Evolutionary conservation across 2,329 filamentous ascomycete species (phyloP), one percentile per base, ranked within the genome.

Genomic region (Hypoxylon sp.): DNA sequence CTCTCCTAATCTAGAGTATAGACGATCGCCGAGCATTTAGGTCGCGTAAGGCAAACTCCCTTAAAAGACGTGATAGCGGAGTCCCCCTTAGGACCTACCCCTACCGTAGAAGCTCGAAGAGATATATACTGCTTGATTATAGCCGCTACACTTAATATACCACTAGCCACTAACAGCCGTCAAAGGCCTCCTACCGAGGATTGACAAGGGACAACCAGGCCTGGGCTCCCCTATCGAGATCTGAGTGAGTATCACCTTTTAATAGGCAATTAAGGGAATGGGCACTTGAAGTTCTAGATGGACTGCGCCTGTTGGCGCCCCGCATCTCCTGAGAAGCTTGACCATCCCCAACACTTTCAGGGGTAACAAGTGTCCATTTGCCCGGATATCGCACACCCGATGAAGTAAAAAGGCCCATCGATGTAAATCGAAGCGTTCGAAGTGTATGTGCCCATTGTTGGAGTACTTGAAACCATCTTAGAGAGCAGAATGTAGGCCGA

Each of bases 81-180:
- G 13, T 5, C 15, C 10, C 15, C 10, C 39, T 2, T 27, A 29
- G 27, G 35, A 47, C 6, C 11, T 24, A 47, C 13, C 15, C n/a
- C n/a, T n/a, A n/a, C n/a, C n/a, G n/a, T n/a, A n/a, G n/a, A n/a
- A n/a, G 17, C 17, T 6, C 2, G 35, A 10, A 35, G 6, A 31
- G 24, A 7, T 15, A 31, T 21, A 8, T 32, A 31, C 48, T 17
- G 27, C 31, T 27, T 50, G 42, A 62, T 62, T 62, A 55, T 58
- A 39, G n/a, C 44, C 19, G 31, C 32, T 47, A 17, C 31, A 6
- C 15, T 55, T 39, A 37, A 62, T 62, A 47, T 62, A 39, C 6
- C 7, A 37, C 8, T 24, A 42, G 13, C 32, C 31, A 42, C 24
- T 19, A n/a, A 32, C 5, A 15, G 21, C 42, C 15, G 29, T 7